Conservation (phyloP, 306 rosid genomes). For the Trichosanthes cucumerina region DNA sequence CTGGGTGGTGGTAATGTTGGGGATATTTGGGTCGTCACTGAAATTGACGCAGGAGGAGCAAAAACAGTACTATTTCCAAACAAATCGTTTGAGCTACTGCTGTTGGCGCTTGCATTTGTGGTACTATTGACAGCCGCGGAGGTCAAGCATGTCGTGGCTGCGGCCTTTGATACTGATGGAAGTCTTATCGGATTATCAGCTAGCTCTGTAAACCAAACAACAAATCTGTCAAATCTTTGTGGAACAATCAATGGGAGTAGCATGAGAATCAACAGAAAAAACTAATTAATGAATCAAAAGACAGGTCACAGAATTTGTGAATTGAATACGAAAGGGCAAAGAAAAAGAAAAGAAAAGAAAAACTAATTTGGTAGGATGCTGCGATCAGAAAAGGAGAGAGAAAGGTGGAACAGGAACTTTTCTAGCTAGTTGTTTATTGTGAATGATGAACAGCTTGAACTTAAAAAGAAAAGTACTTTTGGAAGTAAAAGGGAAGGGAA, state of each 20-base stretch:
- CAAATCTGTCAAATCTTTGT: not conserved
- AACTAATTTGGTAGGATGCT: not conserved
- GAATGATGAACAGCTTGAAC: not conserved
- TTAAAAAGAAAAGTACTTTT: not conserved
- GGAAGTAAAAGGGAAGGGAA: slow-evolving; percentile 5
- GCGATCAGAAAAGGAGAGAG: not conserved
- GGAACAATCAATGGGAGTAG: not conserved
- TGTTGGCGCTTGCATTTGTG: slow-evolving; percentile 4
- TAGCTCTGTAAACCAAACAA: slow-evolving; percentile 25
- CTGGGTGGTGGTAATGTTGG: not conserved
- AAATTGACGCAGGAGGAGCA: not conserved
- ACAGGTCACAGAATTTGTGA: not conserved
- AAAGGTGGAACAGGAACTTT: not conserved
- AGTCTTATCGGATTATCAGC: slow-evolving; percentile 46
- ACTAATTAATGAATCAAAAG: not conserved
- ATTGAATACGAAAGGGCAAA: not conserved
- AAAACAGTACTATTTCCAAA: not conserved
- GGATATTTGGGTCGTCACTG: not conserved
- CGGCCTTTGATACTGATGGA: slow-evolving; percentile 29
- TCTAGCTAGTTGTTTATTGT: not conserved
- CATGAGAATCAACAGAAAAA: not conserved
- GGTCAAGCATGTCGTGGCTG: slow-evolving; percentile 22
- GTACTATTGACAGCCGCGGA: slow-evolving; percentile 11
- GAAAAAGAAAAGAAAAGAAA: not conserved
- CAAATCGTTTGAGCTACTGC: not conserved